A percentile compares a stretch with the other conserved stretches of the same genome.
These are phyloP conservation scores for Mytilinidion resinicola DNA, from an alignment of 495 filamentous ascomycete genomes.

Conservation along the genomic window DNA sequence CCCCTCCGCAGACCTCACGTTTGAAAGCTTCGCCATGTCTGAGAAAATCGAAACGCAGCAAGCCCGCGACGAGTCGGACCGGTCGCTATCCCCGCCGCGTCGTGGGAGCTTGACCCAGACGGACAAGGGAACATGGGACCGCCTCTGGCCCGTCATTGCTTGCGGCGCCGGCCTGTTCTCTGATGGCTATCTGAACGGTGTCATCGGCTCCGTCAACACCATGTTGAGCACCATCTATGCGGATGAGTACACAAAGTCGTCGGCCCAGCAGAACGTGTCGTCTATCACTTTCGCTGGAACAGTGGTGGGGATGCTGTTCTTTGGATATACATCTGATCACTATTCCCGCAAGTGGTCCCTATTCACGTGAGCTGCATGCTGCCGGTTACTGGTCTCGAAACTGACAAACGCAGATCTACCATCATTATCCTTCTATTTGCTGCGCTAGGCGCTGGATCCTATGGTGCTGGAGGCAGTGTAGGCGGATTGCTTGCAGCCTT, in stretches of 20 bases:
- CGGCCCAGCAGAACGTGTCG: slow-evolving; percentile 61
- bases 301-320: slow-evolving; percentile 74
- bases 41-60: slow-evolving; percentile 15
- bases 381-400: background rate
- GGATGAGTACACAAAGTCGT: slow-evolving; percentile 55
- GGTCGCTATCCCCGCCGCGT: background rate
- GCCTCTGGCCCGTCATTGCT: slow-evolving; percentile 63
- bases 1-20: background rate
- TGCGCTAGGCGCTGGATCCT: slow-evolving; percentile 68
- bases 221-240: slow-evolving; percentile 60
- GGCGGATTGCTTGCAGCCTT: slow-evolving; percentile 71
- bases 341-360: slow-evolving; percentile 80
- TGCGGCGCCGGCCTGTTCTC: slow-evolving; percentile 87
- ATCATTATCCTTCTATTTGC: slow-evolving; percentile 78
- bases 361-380: slow-evolving; percentile 39
- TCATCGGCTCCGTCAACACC: slow-evolving; percentile 77
- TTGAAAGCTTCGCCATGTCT: slow-evolving; percentile 10
- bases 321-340: slow-evolving; percentile 75
- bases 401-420: slow-evolving; percentile 47
- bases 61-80: slow-evolving; percentile 2
- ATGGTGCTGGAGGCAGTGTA: slow-evolving; percentile 56
- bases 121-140: slow-evolving; percentile 44
- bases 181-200: slow-evolving; percentile 75
- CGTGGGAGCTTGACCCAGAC: slow-evolving; percentile 17
- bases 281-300: slow-evolving; percentile 86